Evolutionary conservation across 108 stramenopile species (phyloP).

Genomic region (Cylindrotheca closterium): DNA sequence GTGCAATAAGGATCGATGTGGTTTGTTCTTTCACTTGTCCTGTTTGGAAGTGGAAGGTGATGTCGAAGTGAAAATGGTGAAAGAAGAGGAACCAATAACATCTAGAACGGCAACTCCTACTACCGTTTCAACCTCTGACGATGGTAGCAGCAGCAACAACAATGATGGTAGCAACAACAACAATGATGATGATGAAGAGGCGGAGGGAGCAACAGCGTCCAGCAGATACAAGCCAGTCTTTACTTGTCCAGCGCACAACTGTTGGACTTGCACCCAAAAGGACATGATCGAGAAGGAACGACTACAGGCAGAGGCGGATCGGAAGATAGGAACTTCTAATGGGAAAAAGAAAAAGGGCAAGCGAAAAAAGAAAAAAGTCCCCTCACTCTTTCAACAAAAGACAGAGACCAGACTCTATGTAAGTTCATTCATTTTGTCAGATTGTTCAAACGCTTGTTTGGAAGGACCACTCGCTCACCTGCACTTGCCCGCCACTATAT

Average conservation of each 20-base stretch:
- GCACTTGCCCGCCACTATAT: not conserved
- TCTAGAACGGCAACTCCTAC: not conserved
- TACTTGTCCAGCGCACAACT: conserved; percentile 86
- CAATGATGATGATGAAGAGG: conserved; percentile 13
- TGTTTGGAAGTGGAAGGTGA: conserved; percentile 57
- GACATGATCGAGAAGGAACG: conserved; percentile 32
- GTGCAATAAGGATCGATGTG: conserved; percentile 54
- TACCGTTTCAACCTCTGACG: not conserved
- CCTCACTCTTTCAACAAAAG: conserved; percentile 29
- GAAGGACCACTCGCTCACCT: not conserved
- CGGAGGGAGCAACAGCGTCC: conserved; percentile 7
- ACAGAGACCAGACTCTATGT: conserved; percentile 42
- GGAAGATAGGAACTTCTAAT: not conserved
- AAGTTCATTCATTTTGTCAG: conserved; percentile 36
- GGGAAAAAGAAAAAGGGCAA: conserved; percentile 15
- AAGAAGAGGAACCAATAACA: not conserved
- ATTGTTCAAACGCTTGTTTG: not conserved
- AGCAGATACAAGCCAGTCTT: too few species aligned
- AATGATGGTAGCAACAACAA: conserved; percentile 30
- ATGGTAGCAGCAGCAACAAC: conserved; percentile 4
- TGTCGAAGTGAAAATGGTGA: conserved; percentile 36
- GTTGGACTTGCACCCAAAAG: conserved; percentile 85
- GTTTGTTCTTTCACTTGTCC: conserved; percentile 69
- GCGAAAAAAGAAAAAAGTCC: conserved; percentile 30
- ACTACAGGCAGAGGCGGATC: conserved; percentile 18